Conservation (phyloP, 768 basidiomycete genomes). For the Auricularia sp. region DNA sequence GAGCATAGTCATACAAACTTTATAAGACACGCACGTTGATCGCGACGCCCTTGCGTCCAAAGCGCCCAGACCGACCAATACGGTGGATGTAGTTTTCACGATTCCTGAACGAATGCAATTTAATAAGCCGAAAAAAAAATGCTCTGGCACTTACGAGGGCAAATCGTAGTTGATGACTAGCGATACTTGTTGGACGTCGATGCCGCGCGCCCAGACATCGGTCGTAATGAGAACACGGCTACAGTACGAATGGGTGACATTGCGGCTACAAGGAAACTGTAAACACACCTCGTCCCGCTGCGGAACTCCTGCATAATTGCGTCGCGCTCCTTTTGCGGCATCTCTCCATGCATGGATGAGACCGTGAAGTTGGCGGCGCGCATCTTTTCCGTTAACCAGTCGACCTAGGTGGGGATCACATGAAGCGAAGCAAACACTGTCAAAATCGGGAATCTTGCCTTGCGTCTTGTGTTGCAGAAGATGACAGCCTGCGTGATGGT, state of each 20-base stretch:
- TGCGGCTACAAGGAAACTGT: not conserved
- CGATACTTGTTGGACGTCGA: slow-evolving; percentile 97
- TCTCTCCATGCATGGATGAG: slow-evolving; percentile 91
- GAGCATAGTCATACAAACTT: not conserved
- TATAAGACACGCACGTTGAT: slow-evolving; percentile 67
- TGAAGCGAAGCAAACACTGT: not conserved
- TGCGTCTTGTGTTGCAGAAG: slow-evolving; percentile 96
- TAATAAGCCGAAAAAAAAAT: slow-evolving; percentile 6
- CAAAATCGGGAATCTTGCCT: slow-evolving; percentile 41
- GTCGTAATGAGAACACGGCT: slow-evolving; percentile 93
- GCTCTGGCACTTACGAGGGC: slow-evolving; percentile 56
- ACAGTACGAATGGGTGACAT: slow-evolving; percentile 10
- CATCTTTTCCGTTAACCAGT: slow-evolving; percentile 99
- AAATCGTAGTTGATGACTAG: slow-evolving; percentile 96
- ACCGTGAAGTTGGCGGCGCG: slow-evolving; percentile 98
- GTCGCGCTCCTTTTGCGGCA: slow-evolving; percentile 91
- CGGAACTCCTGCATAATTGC: slow-evolving; percentile 97
- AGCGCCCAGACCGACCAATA: slow-evolving; percentile 97
- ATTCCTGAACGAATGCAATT: slow-evolving; percentile 39
- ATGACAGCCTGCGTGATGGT: slow-evolving; percentile 99
- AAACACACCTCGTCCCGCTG: slow-evolving; percentile 73
- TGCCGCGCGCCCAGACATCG: slow-evolving; percentile 95
- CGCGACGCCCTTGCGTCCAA: slow-evolving; percentile 98
- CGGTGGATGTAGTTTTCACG: slow-evolving; percentile 99
- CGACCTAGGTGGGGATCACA: slow-evolving; percentile 46